A percentile compares a stretch with the other conserved stretches of the same genome.
phyloP scores from a whole-genome alignment of 176 grass and related monocot genomes.

The Oryza officinalis region DNA sequence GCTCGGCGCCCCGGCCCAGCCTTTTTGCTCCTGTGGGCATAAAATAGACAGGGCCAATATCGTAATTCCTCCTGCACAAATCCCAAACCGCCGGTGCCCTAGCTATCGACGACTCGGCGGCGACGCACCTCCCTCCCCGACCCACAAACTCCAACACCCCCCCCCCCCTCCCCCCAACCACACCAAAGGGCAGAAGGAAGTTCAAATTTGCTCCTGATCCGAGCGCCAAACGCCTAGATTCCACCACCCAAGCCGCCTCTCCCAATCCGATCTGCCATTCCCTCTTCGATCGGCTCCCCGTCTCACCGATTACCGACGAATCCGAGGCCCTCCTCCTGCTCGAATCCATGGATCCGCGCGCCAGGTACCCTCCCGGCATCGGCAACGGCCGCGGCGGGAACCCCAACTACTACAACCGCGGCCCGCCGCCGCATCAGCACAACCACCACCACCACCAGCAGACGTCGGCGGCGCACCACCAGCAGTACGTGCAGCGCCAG shows the following conservation, averaged over 20 bases:
- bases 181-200: constrained; percentile 23
- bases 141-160: constrained; percentile 33
- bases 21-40: too few relatives aligned
- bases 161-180: too few relatives aligned
- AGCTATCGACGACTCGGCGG: constrained; percentile 32
- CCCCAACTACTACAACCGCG: constrained; percentile 53
- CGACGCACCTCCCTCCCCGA: constrained; percentile 2
- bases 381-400: constrained; percentile 65
- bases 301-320: constrained; percentile 24
- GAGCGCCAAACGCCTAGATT: constrained; percentile 23
- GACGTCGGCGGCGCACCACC: constrained; percentile 39
- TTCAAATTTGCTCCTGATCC: constrained; percentile 44
- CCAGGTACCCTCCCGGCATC: constrained; percentile 71
- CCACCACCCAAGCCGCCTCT: constrained; percentile 7
- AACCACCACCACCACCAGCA: constrained; percentile 61
- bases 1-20: too few relatives aligned
- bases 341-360: constrained; percentile 72
- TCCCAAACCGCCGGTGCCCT: constrained; percentile 33
- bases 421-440: constrained; percentile 39
- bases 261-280: constrained; percentile 18
- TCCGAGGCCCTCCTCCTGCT: constrained; percentile 22
- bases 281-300: constrained; percentile 20
- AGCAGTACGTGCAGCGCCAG: constrained; percentile 58
- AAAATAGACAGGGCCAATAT: neutral
- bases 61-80: constrained; percentile 1